These are phyloP conservation scores for Citrus inodora DNA, from an alignment of 345 rosid species.

Conservation along the genomic window DNA sequence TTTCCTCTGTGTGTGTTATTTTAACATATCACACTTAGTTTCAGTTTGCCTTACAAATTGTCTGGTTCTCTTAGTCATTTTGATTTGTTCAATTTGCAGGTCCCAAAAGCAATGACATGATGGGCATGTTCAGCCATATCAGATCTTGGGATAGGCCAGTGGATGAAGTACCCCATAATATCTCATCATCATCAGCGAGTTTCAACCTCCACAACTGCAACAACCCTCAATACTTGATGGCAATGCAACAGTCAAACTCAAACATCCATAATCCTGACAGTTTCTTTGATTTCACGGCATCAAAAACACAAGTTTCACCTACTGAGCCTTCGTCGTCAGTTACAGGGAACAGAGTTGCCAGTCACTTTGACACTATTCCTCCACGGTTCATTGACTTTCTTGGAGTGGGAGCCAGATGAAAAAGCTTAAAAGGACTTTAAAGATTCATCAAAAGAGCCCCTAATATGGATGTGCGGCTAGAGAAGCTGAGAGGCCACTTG, in stretches of 20 bases:
- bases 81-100: conserved; percentile 30
- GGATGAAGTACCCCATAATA: background rate
- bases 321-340: conserved; percentile 26
- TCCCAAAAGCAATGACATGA: conserved; percentile 35
- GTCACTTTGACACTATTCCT: conserved; percentile 28
- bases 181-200: background rate
- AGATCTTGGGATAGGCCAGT: conserved; percentile 38
- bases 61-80: conserved; percentile 7
- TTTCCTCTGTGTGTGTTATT: background rate
- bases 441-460: conserved; percentile 12
- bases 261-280: conserved; percentile 21
- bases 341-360: conserved; percentile 7
- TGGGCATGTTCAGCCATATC: conserved; percentile 33
- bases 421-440: conserved; percentile 12
- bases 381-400: conserved; percentile 71
- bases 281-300: conserved; percentile 23
- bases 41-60: background rate
- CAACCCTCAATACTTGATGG: conserved; percentile 12
- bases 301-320: conserved; percentile 22
- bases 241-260: conserved; percentile 38
- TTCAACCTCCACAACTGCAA: background rate
- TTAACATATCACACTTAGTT: background rate
- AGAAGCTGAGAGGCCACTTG: conserved; percentile 17
- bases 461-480: conserved; percentile 23
- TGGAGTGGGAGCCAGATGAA: conserved; percentile 71